Percentiles rank a stretch among this genome's conserved stretches.
phyloP scores from a whole-genome alignment of 73 alveolate genomes.

The Breviolum minutum region DNA sequence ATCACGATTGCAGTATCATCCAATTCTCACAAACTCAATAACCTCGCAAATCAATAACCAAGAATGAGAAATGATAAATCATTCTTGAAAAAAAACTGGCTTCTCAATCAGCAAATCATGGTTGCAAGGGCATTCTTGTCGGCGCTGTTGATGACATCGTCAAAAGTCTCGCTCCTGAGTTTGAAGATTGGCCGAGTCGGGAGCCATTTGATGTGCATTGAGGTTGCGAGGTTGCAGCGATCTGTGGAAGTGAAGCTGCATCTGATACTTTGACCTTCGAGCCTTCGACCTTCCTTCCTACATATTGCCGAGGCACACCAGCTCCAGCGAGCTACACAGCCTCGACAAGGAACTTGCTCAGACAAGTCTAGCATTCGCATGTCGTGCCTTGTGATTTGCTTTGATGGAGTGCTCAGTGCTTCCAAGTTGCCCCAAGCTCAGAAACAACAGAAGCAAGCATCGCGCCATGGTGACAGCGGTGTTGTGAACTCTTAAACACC shows the following conservation, averaged over 20 bases:
- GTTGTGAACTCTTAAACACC: too few species aligned
- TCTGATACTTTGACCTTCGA: background rate
- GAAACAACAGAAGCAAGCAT: background rate
- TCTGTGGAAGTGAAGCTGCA: background rate
- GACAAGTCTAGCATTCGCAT: background rate
- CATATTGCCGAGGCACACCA: constrained; percentile 13
- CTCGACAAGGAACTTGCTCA: background rate
- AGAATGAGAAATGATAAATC: background rate
- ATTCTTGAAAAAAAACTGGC: background rate
- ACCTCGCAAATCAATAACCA: background rate
- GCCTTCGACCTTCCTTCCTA: too few species aligned
- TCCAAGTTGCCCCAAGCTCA: constrained; percentile 21
- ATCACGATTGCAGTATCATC: too few species aligned
- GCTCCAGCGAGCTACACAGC: constrained; percentile 16
- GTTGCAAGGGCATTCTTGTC: background rate
- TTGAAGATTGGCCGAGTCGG: background rate
- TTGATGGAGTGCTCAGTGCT: background rate
- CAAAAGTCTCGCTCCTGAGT: constrained; percentile 64
- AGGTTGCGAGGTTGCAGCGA: background rate
- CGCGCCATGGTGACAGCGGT: background rate
- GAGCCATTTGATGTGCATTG: background rate
- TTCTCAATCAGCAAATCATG: background rate
- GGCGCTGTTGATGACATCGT: constrained; percentile 11
- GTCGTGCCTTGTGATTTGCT: background rate
- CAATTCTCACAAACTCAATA: background rate